Base-by-base conservation (phyloP, 371 early-diverging fungal species). In the Mucor plumbeus region DNA sequence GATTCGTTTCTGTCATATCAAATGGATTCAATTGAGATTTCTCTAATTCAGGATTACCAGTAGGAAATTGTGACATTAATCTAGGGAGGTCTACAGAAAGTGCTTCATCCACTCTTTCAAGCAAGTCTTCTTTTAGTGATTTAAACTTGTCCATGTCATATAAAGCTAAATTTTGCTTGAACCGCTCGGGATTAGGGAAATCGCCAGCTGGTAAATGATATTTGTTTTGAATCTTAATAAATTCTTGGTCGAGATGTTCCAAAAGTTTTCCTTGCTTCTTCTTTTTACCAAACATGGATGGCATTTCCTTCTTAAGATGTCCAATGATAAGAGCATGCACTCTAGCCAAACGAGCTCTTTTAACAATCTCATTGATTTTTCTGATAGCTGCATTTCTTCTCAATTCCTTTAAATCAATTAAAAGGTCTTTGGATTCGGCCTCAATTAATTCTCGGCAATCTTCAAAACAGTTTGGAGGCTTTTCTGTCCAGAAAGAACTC, bases 281-380 rank as follows among this genome's bases (percentile, higher is more conserved):
- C 56, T 84, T 79, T 65, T 94, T 94, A 40, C 92, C 93, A 77
- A 91, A 92, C 82, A 93, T 85, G 9, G 88, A 72, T 6, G 94
- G 95, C 90, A 94, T 91, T 71, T 92, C 89, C 67, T 88, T 85
- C 40, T 89, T 86, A 55, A 95, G 62, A 63, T 94, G 91, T 5
- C 91, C 84, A 54, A 94, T 88, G 59, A 95, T 92, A 53, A 91
- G 73, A 5, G 94, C 94, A 65, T 95, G 95, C 50, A 86, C 87
- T 61, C 80, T 80, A 10, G 95, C 94, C 58, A 92, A 78, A 7
- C 94, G 84, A 10, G 95, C 90, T 17, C 95, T 80, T 72, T 95
- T 95, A 36, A 95, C 94, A 62, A 95, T 92, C 72, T 95, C 95
- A 69, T 95, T 95, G 60, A 95, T 85, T 47, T 93, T 91, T 40